Base-by-base conservation (phyloP, 2,329 filamentous ascomycete genomes). In the Monilinia fructigena region DNA sequence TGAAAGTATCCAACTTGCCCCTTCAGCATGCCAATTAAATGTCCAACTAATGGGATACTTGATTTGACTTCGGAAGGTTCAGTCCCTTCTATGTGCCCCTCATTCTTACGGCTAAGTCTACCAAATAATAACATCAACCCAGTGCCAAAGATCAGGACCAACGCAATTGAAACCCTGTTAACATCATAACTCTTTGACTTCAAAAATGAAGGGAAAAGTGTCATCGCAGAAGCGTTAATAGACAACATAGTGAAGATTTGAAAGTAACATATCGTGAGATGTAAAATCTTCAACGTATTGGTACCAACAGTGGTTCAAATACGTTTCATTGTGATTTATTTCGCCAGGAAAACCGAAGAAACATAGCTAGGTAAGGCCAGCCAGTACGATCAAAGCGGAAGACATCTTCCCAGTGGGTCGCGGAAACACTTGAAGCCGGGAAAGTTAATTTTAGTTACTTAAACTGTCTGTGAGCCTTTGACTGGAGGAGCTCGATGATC, bases 11-110 rank as follows among this genome's bases (percentile, higher is more conserved):
- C 71, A 47, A 75, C 72, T 58, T 78, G 75, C 59, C 76, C 72
- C 55, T 73, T 70, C 50, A 81, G 68, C 70, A 82, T 75, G 11
- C 79, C 78, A 38, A 83, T 71, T 26, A 82, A 74, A 68, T 83
- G 82, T 1, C 82, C 82, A 52, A 83, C 69, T 40, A 80, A 73
- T 0, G 82, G 82, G 45, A 83, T 75, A 20, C 55, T 74, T 0
- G 79, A 74, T 31, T 76, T 76, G 31, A 82, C 38, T 0, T 78
- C 66, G 4, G 80, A 80, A 11, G 82, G 82, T 66, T 83, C 82
- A 58, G 55, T 60, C 40, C 59, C 63, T 26, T 68, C 59, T n/a
- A 12, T 31, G 35, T 5, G 35, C 26, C 23, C 35, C 28, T 55
- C 23, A 23, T 26, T 28, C 38, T 54, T 42, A 23, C 20, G 48